Conservation (phyloP, 2,329 filamentous ascomycete genomes). For the Furcasterigmium sp. region DNA sequence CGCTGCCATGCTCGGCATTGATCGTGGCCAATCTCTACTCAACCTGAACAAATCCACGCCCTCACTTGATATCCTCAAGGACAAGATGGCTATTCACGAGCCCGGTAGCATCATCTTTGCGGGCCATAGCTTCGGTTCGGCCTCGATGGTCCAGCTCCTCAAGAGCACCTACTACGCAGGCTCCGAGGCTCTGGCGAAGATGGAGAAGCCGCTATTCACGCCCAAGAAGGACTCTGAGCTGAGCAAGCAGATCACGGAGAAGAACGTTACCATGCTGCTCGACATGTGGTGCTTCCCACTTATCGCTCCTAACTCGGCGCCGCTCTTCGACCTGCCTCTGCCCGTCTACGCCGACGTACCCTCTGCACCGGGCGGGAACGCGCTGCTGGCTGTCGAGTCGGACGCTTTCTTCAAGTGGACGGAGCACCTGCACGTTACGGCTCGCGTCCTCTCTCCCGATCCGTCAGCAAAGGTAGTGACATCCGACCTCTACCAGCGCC, state of each 20-base stretch:
- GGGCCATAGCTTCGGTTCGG: slow-evolving; percentile 78
- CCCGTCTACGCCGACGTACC: slow-evolving; percentile 56
- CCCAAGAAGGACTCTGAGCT: slow-evolving; percentile 53
- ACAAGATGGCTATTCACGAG: slow-evolving; percentile 60
- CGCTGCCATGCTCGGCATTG: slow-evolving; percentile 62
- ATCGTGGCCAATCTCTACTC: slow-evolving; percentile 42
- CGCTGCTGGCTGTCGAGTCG: slow-evolving; percentile 66
- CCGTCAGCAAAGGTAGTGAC: slow-evolving; percentile 38
- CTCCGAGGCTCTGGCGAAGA: slow-evolving; percentile 36
- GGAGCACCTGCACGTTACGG: slow-evolving; percentile 65
- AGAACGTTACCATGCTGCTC: slow-evolving; percentile 62
- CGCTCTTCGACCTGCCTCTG: slow-evolving; percentile 67
- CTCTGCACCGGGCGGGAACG: slow-evolving; percentile 48
- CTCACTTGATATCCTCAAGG: slow-evolving; percentile 53
- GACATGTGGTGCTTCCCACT: slow-evolving; percentile 80
- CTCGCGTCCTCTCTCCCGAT: slow-evolving; percentile 56
- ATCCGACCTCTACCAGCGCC: slow-evolving; percentile 33
- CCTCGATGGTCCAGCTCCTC: slow-evolving; percentile 69
- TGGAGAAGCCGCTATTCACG: slow-evolving; percentile 54
- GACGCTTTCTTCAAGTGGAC: slow-evolving; percentile 76
- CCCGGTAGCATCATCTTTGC: slow-evolving; percentile 71
- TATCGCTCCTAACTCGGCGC: slow-evolving; percentile 53
- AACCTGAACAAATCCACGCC: slow-evolving; percentile 49
- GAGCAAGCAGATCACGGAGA: slow-evolving; percentile 60
- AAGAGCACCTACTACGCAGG: slow-evolving; percentile 71